A percentile compares a stretch with the other conserved stretches of the same genome.
Conservation (phyloP, 225 moss, liverwort and hornwort species). For the Sphagnum contortum region DNA sequence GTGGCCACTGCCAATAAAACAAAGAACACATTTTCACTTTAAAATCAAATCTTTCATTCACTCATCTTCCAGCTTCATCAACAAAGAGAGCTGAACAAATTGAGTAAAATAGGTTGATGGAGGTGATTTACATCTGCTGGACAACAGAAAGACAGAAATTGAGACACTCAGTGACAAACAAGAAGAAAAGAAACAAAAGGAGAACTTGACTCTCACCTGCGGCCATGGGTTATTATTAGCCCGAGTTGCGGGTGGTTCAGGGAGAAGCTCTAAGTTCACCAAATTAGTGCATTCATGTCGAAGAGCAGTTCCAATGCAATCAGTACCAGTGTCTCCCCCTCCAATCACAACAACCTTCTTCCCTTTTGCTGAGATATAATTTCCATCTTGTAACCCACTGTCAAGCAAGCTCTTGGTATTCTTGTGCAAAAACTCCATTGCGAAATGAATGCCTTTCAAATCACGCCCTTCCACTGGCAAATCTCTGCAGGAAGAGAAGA, state of each 20-base stretch:
- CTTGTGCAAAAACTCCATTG: slow-evolving; percentile 67
- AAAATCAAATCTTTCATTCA: background rate
- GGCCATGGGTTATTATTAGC: slow-evolving; percentile 80
- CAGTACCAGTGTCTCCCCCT: slow-evolving; percentile 86
- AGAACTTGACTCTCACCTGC: slow-evolving; percentile 24
- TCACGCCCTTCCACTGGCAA: slow-evolving; percentile 70
- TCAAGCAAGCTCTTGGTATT: slow-evolving; percentile 82
- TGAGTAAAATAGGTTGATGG: background rate
- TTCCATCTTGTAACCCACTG: slow-evolving; percentile 57
- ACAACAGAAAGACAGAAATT: background rate
- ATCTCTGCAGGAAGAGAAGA: slow-evolving; percentile 35
- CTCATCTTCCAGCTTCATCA: background rate
- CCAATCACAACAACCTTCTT: slow-evolving; percentile 84
- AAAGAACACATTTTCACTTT: background rate
- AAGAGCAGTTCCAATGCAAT: slow-evolving; percentile 77
- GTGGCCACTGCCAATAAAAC: slow-evolving; percentile 62
- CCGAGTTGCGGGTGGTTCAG: slow-evolving; percentile 54
- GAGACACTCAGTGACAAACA: background rate
- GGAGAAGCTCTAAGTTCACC: slow-evolving; percentile 71
- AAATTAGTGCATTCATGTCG: slow-evolving; percentile 63
- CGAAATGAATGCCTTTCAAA: slow-evolving; percentile 59
- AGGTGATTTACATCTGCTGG: too few relatives aligned
- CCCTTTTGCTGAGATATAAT: slow-evolving; percentile 67
- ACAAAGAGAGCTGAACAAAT: background rate
- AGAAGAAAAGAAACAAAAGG: background rate